Base-by-base conservation (phyloP, 352 stramenopile genomes). In the Phytophthora europaea region DNA sequence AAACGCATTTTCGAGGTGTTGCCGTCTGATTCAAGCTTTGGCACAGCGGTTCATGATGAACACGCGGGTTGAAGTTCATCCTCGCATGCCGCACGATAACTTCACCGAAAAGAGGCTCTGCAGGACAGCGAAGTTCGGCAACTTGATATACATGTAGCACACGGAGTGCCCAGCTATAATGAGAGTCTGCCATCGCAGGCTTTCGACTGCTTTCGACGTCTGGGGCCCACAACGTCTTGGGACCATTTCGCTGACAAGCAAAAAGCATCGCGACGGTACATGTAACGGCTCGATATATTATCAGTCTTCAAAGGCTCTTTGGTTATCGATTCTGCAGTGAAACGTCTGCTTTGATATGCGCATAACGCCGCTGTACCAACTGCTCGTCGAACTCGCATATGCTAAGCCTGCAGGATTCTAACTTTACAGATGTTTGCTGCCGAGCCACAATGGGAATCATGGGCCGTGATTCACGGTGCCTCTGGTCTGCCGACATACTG, bases 341-440 rank as follows among this genome's bases (percentile, higher is more conserved):
- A 28, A 28, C 47, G 10, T 2, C n/a, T 53, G 26, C n/a, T 7
- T 28, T 53, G 47, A 4, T 53, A 53, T 53, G n/a, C n/a, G 10
- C 6, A 53, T 28, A 53, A 7, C 20, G 9, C 28, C 28, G 16
- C 8, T 28, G 47, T 6, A 28, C 47, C 47, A 53, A 28, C 47
- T 53, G 47, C 47, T 53, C 20, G n/a, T 18, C 7, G 28, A 53
- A 53, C 9, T 53, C 20, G 47, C 47, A 53, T 26, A 31, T 53
- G 47, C 47, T 40, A 40, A 40, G 13, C 63, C 54, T 18, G n/a
- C 53, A 56, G 38, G 31, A 61, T 71, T 75, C 56, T 63, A 22
- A 8, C 48, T 62, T 70, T 36, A 53, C 69, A 76, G 63, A 63
- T 76, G 69, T 52, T 53, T 75, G 55, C 33, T 70, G 43, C 16